Evolutionary conservation across 2,329 filamentous ascomycete species (phyloP).

Genomic region (Botrytis galanthina): DNA sequence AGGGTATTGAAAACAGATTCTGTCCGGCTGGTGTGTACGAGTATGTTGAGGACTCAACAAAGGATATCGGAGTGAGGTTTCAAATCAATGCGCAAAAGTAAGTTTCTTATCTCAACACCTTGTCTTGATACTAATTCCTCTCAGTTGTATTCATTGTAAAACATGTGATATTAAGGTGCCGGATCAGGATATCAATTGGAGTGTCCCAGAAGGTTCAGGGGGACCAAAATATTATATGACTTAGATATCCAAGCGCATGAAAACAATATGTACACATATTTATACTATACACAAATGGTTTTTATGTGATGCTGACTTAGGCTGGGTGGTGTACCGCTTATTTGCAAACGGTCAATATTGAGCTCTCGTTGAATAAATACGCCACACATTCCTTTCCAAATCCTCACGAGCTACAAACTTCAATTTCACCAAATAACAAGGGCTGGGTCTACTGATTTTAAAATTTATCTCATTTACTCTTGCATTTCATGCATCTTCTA

Average conservation of each 20-base stretch:
- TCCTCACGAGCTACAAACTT: neutral
- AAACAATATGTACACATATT: neutral
- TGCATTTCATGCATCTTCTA: neutral
- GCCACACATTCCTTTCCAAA: neutral
- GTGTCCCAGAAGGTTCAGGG: conserved; percentile 61
- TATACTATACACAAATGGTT: neutral
- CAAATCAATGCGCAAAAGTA: conserved; percentile 98
- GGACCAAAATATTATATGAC: conserved; percentile 71
- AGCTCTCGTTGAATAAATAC: neutral
- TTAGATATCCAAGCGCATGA: conserved; percentile 24
- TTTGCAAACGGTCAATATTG: neutral
- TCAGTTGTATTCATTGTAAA: conserved; percentile 97
- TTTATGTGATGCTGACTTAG: neutral
- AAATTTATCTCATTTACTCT: neutral
- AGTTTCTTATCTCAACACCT: conserved; percentile 43
- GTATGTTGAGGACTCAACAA: conserved; percentile 88
- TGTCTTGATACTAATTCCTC: conserved; percentile 25
- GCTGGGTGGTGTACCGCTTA: neutral
- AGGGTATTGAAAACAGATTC: conserved; percentile 94
- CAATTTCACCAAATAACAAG: neutral
- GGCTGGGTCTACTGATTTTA: neutral
- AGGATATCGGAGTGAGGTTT: conserved; percentile 86
- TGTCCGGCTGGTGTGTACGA: conserved; percentile 98
- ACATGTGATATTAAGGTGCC: conserved; percentile 99
- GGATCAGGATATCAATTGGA: conserved; percentile 72